A percentile compares a stretch with the other conserved stretches of the same genome.
These are phyloP conservation scores for Boletellus ananas DNA, from an alignment of 768 basidiomycete species.

Conservation along the genomic window DNA sequence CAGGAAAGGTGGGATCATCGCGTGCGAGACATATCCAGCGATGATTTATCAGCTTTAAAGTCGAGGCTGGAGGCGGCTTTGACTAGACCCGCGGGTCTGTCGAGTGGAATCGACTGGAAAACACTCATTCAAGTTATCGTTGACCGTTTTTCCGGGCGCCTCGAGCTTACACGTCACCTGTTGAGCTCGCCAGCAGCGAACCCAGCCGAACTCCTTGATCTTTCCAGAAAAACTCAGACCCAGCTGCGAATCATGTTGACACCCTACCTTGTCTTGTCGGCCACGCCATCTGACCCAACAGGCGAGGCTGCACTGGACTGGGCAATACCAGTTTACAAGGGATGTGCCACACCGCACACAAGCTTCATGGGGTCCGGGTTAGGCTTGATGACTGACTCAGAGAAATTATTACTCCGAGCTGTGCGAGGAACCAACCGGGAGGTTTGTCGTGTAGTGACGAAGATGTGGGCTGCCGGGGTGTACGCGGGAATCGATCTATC, in stretches of 20 bases:
- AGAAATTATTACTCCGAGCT: slow-evolving; percentile 25
- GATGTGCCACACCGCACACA: slow-evolving; percentile 30
- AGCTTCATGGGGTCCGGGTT: background rate
- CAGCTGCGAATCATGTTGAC: slow-evolving; percentile 29
- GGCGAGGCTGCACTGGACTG: slow-evolving; percentile 14
- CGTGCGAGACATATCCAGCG: slow-evolving; percentile 18
- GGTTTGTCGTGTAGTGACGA: slow-evolving; percentile 44
- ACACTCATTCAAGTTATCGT: slow-evolving; percentile 29
- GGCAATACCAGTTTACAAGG: slow-evolving; percentile 29
- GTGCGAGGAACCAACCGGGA: slow-evolving; percentile 37
- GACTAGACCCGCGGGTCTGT: slow-evolving; percentile 11
- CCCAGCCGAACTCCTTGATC: slow-evolving; percentile 2
- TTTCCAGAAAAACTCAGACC: slow-evolving; percentile 10
- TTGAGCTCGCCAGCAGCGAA: slow-evolving; percentile 11
- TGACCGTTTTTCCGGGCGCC: slow-evolving; percentile 29
- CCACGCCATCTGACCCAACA: slow-evolving; percentile 4
- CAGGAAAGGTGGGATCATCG: slow-evolving; percentile 34
- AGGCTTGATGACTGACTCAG: slow-evolving; percentile 25
- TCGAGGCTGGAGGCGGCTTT: slow-evolving; percentile 5
- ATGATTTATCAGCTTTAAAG: slow-evolving; percentile 14
- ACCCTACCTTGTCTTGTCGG: slow-evolving; percentile 25
- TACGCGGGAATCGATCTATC: slow-evolving; percentile 13
- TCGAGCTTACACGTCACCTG: slow-evolving; percentile 26
- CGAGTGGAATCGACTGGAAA: slow-evolving; percentile 34
- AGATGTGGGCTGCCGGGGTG: slow-evolving; percentile 45